A percentile compares a stretch with the other conserved stretches of the same genome.
phyloP scores from a whole-genome alignment of 768 basidiomycete genomes.

The Collybia mongolica region DNA sequence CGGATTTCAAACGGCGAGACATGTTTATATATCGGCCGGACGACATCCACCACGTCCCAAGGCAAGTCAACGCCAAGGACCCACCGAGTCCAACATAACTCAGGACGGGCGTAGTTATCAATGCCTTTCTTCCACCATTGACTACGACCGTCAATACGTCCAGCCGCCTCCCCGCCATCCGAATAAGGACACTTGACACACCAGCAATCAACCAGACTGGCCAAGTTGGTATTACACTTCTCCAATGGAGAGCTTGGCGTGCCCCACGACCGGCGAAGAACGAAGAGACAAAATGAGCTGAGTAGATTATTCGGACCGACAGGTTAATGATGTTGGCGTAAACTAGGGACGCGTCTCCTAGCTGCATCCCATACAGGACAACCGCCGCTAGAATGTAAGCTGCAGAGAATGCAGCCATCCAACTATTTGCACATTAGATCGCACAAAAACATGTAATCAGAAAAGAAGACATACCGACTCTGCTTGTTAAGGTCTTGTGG shows the following conservation, averaged over 20 bases:
- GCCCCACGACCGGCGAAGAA: conserved; percentile 40
- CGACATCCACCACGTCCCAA: conserved; percentile 21
- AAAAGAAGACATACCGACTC: conserved; percentile 44
- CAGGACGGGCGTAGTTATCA: conserved; percentile 24
- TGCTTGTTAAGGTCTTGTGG: conserved; percentile 67
- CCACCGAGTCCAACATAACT: conserved; percentile 33
- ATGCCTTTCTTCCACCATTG: conserved; percentile 19
- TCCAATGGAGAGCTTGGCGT: conserved; percentile 19
- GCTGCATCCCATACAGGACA: conserved; percentile 38
- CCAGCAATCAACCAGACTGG: conserved; percentile 17
- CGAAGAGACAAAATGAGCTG: conserved; percentile 41
- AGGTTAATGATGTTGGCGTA: conserved; percentile 77
- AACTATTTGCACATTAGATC: conserved; percentile 31
- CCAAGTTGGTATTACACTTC: conserved; percentile 21
- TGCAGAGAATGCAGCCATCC: conserved; percentile 78
- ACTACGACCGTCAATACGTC: conserved; percentile 17
- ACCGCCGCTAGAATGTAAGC: conserved; percentile 61
- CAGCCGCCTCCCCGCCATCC: conserved; percentile 20
- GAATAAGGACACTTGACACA: conserved; percentile 25
- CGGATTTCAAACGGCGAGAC: conserved; percentile 11
- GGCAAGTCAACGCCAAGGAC: conserved; percentile 11
- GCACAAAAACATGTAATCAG: neutral
- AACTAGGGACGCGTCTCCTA: conserved; percentile 71
- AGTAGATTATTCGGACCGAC: conserved; percentile 60
- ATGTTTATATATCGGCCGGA: conserved; percentile 15